Base-by-base conservation (phyloP, 202 grass and related monocot genomes). In the Saccharum hybrid region DNA sequence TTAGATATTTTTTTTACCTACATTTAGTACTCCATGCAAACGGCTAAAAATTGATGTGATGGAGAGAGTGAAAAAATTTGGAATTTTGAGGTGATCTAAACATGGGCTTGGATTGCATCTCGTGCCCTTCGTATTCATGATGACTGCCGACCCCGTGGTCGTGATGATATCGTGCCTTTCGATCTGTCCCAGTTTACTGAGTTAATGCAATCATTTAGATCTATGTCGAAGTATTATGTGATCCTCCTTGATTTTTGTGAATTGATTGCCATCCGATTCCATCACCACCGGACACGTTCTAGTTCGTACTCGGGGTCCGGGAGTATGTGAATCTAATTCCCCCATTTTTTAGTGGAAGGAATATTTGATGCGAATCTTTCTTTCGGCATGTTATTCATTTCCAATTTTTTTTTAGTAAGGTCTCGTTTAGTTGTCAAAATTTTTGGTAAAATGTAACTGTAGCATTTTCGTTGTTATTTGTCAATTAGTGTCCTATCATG, bases 321-420 rank as follows among this genome's bases (percentile, higher is more conserved):
- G 3, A 59, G 18, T 37, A 23, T 41, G 63, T 80, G 84, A 84
- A 87, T 87, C 81, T 77, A 38, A 49, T 87, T 87, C 76, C 8
- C 71, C 42, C 23, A 9, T 8, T 76, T 40, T 81, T 28, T 56
- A 30, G 56, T 40, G 37, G 70, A 72, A 59, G 37, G 75, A 84
- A 87, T 87, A 84, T 90, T 76, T 54, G 88, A 67, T 81, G 75
- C 71, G 76, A 84, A 40, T 74, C 26, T 80, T 68, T 18, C 68
- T 75, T 67, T 64, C 62, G 14, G 52, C 62, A 6, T 51, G 26
- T 66, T 71, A 36, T 77, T 76, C 34, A 70, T 59, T 73, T 54
- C 19, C 21, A 68, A 30, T 84, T 68, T 3, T 61, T 81, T n/a
- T n/a, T n/a, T n/a, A n/a, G n/a, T n/a, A n/a, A n/a, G n/a, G n/a